Conservation (phyloP, 2,329 filamentous ascomycete species). For the Fusarium cyanostomum region DNA sequence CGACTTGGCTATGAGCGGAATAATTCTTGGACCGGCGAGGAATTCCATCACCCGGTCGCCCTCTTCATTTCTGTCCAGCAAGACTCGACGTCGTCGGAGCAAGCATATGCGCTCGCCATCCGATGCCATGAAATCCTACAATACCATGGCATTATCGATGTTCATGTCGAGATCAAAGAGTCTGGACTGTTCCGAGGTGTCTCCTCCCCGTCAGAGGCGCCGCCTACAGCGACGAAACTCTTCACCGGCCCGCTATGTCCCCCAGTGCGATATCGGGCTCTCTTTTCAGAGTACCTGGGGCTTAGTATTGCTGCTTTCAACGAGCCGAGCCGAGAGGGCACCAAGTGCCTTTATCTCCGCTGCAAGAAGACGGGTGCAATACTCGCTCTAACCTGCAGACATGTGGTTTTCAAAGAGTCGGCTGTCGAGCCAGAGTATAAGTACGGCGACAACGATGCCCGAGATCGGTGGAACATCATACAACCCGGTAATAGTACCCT, state of each 20-base stretch:
- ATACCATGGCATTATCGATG: background rate
- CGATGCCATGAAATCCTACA: constrained; percentile 1
- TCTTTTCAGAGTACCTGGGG: background rate
- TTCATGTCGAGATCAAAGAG: constrained; percentile 14
- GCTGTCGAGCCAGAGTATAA: background rate
- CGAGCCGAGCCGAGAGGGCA: background rate
- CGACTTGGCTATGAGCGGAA: background rate
- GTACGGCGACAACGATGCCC: background rate
- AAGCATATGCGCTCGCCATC: background rate
- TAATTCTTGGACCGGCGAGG: background rate
- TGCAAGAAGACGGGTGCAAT: background rate
- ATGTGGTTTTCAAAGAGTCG: constrained; percentile 1
- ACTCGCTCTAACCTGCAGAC: constrained; percentile 8
- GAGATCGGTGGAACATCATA: background rate
- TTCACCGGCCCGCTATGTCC: background rate
- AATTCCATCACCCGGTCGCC: background rate
- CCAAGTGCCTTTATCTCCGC: constrained; percentile 15
- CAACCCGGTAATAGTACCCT: constrained; percentile 4
- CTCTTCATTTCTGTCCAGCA: constrained; percentile 11
- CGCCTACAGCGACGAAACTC: background rate
- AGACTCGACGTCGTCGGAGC: background rate
- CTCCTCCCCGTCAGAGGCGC: background rate
- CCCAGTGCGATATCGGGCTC: too few relatives aligned
- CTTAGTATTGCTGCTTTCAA: background rate
- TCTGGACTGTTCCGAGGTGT: background rate